Conservation (phyloP, 495 filamentous ascomycete genomes). For the Penicillium pulvis region DNA sequence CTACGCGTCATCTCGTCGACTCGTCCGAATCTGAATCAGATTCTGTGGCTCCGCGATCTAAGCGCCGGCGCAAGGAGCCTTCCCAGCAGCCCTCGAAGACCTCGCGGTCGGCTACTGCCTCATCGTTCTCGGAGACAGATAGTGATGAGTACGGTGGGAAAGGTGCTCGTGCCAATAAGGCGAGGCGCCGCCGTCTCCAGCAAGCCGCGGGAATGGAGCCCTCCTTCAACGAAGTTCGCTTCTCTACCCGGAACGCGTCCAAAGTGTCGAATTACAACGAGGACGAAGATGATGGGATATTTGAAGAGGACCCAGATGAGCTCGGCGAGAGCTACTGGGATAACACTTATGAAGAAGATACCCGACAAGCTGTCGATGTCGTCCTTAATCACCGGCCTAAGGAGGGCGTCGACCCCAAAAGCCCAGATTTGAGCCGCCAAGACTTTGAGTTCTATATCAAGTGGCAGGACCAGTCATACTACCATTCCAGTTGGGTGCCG, state of each 20-base stretch:
- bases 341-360: conserved; percentile 65
- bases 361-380: conserved; percentile 80
- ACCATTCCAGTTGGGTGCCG: conserved; percentile 92
- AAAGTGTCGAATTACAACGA: conserved; percentile 88
- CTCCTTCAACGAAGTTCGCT: conserved; percentile 73
- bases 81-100: conserved; percentile 49
- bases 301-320: conserved; percentile 66
- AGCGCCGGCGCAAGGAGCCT: conserved; percentile 42
- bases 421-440: conserved; percentile 62
- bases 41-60: conserved; percentile 42
- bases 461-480: conserved; percentile 94
- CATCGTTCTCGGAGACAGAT: conserved; percentile 46
- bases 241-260: conserved; percentile 84
- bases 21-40: conserved; percentile 68
- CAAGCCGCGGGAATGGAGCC: conserved; percentile 63
- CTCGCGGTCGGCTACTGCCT: conserved; percentile 45
- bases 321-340: conserved; percentile 64
- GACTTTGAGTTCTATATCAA: conserved; percentile 96
- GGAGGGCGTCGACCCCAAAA: conserved; percentile 62
- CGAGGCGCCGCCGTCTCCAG: conserved; percentile 64
- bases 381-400: conserved; percentile 83
- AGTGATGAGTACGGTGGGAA: conserved; percentile 75
- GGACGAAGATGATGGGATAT: conserved; percentile 74
- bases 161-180: conserved; percentile 69
- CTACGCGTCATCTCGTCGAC: conserved; percentile 60